Percentiles rank a stretch among this genome's conserved stretches.
Conservation (phyloP, 176 grass and related monocot genomes). For the Phragmites australis region DNA sequence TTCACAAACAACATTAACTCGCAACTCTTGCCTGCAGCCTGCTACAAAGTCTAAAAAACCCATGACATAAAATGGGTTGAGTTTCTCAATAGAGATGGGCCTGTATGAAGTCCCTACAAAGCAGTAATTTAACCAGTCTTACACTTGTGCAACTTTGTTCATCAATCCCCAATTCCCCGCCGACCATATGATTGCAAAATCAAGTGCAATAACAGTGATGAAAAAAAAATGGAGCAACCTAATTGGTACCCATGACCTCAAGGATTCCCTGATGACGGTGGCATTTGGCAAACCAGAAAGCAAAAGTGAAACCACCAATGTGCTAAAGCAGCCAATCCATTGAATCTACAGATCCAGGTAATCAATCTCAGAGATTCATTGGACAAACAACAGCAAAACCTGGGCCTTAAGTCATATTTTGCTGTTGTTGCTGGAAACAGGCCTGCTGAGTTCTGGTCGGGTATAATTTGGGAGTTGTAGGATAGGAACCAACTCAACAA, state of each 20-base stretch:
- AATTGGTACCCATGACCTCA: too few species aligned
- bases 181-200: background rate
- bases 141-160: background rate
- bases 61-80: constrained; percentile 2
- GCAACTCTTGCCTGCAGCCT: background rate
- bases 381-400: background rate
- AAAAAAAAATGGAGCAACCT: background rate
- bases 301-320: background rate
- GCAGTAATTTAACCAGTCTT: background rate
- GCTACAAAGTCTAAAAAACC: background rate
- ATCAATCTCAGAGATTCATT: background rate
- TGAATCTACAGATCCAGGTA: background rate
- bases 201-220: background rate
- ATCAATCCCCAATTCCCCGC: background rate
- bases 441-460: background rate
- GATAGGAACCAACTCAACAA: background rate
- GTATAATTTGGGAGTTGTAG: background rate
- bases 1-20: constrained; percentile 26
- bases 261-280: background rate
- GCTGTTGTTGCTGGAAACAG: constrained; percentile 1
- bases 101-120: constrained; percentile 12
- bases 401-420: background rate
- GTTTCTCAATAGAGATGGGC: constrained; percentile 26
- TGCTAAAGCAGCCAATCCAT: background rate
- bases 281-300: background rate